Evolutionary conservation across 176 grass and related monocot genomes (phyloP).

Genomic region (Chloris gayana): DNA sequence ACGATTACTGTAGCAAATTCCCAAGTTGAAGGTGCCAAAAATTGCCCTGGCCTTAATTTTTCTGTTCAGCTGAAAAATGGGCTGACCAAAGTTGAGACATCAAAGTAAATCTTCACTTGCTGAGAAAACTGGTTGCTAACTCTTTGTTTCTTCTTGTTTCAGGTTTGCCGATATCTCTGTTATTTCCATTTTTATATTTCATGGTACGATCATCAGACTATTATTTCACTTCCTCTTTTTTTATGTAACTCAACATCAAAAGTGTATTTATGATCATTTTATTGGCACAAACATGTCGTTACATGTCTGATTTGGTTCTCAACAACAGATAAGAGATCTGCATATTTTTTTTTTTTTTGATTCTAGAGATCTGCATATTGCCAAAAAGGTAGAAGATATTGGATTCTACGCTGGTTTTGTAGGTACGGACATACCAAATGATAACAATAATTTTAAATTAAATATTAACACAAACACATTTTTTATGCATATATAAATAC

Average conservation of each 20-base stretch:
- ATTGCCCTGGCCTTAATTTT: too few species aligned
- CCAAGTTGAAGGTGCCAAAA: too few species aligned
- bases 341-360: too few species aligned
- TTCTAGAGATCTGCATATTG: conserved; percentile 82
- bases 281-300: not conserved
- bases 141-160: conserved; percentile 30
- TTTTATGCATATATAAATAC: not conserved
- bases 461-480: not conserved
- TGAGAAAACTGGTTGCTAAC: conserved; percentile 22
- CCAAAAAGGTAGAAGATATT: conserved; percentile 90
- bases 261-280: not conserved
- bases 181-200: conserved; percentile 83
- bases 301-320: conserved; percentile 13
- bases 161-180: conserved; percentile 61
- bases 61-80: too few species aligned
- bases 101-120: too few species aligned
- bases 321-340: conserved; percentile 83
- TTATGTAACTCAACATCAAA: not conserved
- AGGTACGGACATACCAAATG: conserved; percentile 54
- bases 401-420: conserved; percentile 98
- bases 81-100: too few species aligned
- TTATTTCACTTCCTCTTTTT: conserved; percentile 49
- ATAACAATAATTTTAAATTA: not conserved
- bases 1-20: too few species aligned
- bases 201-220: conserved; percentile 48